Base-by-base conservation (phyloP, 164 flowering plant genomes). In the Cinnamomum chago region DNA sequence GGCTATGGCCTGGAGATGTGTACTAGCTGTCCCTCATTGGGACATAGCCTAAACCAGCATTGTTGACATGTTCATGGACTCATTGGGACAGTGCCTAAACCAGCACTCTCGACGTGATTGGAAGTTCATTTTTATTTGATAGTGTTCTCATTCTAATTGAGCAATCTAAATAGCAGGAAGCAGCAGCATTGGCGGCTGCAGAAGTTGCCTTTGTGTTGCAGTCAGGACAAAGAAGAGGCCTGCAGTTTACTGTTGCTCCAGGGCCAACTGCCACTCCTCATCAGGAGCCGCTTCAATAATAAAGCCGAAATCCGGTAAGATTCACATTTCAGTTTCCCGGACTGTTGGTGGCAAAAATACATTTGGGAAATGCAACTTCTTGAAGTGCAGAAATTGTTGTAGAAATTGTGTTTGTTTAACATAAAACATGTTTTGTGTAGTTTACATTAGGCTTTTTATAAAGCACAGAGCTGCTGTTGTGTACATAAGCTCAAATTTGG, bases 191-290 rank as follows among this genome's bases (percentile, higher is more conserved):
- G 81, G 97, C 97, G 50, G 96, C 96, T 10, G 82, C 94, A 18
- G 97, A 89, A 78, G 90, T 92, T 78, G 95, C 98, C 50, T 86
- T 91, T 72, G 92, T 91, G 60, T 80, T 92, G 22, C 97, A 91
- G 76, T 78, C 98, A 0, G 94, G 90, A 25, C 94, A 86, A 69
- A 85, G 74, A 2, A 82, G 94, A 69, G 93, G 94, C 62, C 81
- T 95, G 40, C 92, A 89, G 73, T 87, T 91, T 65, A 78, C 93
- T 2, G 75, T 90, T 66, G 88, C 92, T 50, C 78, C 95, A 6
- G 85, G 73, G 67, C 82, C 83, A 7, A 40, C 80, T 0, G 69
- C 68, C 15, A 51, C 83, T 73, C 73, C 83, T 22, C 82, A 62
- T 72, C 86, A 74, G 72, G 93, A 90, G 62, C 81, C 85, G 22